phyloP scores from a whole-genome alignment of 305 asterid species.

The Rubia balearica region DNA sequence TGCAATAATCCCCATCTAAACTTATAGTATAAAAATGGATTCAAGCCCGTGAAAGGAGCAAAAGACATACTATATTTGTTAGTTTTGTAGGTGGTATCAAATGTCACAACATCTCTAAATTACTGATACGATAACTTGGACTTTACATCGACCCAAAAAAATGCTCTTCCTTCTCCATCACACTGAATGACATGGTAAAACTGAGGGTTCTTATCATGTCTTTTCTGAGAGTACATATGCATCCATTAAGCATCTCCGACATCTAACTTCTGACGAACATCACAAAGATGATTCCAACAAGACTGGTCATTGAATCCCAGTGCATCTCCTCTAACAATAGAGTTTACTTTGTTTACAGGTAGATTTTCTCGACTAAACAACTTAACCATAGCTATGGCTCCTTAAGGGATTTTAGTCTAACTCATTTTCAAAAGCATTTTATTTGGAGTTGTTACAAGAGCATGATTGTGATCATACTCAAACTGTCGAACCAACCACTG shows the following conservation, averaged over 20 bases:
- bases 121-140: neutral
- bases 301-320: neutral
- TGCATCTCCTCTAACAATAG: neutral
- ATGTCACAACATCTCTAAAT: too few species aligned
- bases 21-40: too few species aligned
- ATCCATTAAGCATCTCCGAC: neutral
- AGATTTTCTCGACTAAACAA: neutral
- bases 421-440: neutral
- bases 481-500: neutral
- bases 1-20: too few species aligned
- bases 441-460: neutral
- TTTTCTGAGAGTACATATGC: too few species aligned
- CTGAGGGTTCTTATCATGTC: too few species aligned
- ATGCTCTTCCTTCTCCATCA: too few species aligned
- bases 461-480: neutral
- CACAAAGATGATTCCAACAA: neutral
- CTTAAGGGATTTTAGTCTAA: neutral
- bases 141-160: too few species aligned
- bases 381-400: neutral
- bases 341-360: neutral
- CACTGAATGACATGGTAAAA: too few species aligned
- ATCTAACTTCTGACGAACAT: neutral
- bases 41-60: too few species aligned
- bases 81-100: too few species aligned
- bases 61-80: too few species aligned